Evolutionary conservation across 2,329 filamentous ascomycete species (phyloP).

Genomic region (Cladosporium sphaerospermum): DNA sequence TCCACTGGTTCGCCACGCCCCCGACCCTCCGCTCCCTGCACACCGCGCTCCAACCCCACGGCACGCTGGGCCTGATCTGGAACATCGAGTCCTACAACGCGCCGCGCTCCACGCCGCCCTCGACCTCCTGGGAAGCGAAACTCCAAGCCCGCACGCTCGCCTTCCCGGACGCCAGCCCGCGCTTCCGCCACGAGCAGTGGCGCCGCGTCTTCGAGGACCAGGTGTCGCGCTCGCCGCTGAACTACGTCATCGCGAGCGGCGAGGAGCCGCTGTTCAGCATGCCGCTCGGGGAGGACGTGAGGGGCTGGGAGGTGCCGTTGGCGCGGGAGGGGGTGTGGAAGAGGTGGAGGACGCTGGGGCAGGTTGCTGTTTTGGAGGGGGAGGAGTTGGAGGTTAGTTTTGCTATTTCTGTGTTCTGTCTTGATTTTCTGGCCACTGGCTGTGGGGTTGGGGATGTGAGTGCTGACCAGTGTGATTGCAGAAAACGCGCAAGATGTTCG

Average conservation of each 20-base stretch:
- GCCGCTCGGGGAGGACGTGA: constrained; percentile 52
- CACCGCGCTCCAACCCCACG: constrained; percentile 56
- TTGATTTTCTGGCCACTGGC: not conserved
- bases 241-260: constrained; percentile 27
- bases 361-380: constrained; percentile 54
- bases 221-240: constrained; percentile 46
- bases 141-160: constrained; percentile 51
- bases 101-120: constrained; percentile 49
- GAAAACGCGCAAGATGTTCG: constrained; percentile 48
- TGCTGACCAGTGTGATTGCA: constrained; percentile 23
- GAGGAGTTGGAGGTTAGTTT: constrained; percentile 41
- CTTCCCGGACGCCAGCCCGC: constrained; percentile 52
- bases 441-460: no score
- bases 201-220: constrained; percentile 58
- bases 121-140: constrained; percentile 55
- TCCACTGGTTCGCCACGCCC: constrained; percentile 59
- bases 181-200: constrained; percentile 63
- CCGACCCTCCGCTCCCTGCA: constrained; percentile 60
- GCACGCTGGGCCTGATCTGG: constrained; percentile 63
- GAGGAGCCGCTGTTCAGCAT: constrained; percentile 53
- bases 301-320: constrained; percentile 55
- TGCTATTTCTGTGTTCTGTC: not conserved
- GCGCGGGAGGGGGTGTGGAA: constrained; percentile 56
- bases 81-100: constrained; percentile 52
- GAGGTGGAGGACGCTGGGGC: constrained; percentile 60